Conservation (phyloP, 768 basidiomycete species). For the Boletus subcaerulescens region DNA sequence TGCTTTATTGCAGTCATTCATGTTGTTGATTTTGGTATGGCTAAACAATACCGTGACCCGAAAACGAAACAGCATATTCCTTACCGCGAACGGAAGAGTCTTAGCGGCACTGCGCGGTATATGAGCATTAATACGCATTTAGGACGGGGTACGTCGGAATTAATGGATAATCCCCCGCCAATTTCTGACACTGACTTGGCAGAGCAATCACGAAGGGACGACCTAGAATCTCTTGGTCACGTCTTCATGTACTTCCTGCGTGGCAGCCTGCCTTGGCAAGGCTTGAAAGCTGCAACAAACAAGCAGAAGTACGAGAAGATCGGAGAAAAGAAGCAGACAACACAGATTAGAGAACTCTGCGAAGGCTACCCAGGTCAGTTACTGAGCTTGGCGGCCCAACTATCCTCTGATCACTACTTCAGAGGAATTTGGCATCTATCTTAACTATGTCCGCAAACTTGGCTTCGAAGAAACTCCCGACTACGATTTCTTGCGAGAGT, state of each 20-base stretch:
- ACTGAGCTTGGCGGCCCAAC: neutral
- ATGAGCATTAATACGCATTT: constrained; percentile 99
- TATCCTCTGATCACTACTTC: constrained; percentile 10
- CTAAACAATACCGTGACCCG: constrained; percentile 98
- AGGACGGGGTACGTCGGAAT: constrained; percentile 69
- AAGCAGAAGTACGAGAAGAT: constrained; percentile 99
- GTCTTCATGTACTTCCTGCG: constrained; percentile 99
- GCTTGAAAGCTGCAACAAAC: constrained; percentile 98
- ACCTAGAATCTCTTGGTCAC: constrained; percentile 97
- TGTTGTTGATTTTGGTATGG: constrained; percentile 99
- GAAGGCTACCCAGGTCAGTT: constrained; percentile 88
- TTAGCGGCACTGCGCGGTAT: constrained; percentile 96
- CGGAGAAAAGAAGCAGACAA: constrained; percentile 99
- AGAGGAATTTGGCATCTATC: constrained; percentile 99
- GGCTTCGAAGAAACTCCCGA: constrained; percentile 99
- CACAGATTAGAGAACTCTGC: constrained; percentile 94
- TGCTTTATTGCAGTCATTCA: constrained; percentile 62
- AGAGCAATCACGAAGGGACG: constrained; percentile 94
- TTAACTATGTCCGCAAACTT: constrained; percentile 98
- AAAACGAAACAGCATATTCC: constrained; percentile 99
- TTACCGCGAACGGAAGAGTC: constrained; percentile 95
- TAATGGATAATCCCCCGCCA: neutral
- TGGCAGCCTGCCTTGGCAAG: constrained; percentile 98
- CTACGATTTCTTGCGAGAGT: constrained; percentile 94
- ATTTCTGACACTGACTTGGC: constrained; percentile 4